Evolutionary conservation across 2,329 filamentous ascomycete genomes (phyloP).

Genomic region (Cytospora piceae): DNA sequence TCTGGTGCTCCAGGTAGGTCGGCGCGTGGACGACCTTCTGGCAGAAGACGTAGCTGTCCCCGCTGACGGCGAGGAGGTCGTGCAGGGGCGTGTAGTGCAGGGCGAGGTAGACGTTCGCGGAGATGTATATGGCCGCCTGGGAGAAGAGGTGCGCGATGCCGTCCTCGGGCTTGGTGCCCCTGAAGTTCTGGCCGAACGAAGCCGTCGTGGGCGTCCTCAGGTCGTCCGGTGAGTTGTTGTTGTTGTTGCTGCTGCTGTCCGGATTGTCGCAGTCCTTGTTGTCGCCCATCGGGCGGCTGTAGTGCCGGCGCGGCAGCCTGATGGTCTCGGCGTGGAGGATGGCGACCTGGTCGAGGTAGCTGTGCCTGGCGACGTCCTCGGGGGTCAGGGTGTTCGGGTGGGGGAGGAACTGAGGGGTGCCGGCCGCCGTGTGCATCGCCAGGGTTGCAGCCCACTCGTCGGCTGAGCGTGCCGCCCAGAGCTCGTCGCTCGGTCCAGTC

Average conservation of each 20-base stretch:
- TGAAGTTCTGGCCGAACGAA: conserved; percentile 28
- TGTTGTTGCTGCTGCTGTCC: not conserved
- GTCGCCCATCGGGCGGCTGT: conserved; percentile 7
- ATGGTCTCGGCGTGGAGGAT: conserved; percentile 47
- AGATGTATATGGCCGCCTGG: conserved; percentile 38
- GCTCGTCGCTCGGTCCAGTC: conserved; percentile 45
- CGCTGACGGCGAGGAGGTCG: conserved; percentile 60
- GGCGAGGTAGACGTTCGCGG: conserved; percentile 59
- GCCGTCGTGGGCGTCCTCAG: conserved; percentile 32
- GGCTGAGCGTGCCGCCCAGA: conserved; percentile 54
- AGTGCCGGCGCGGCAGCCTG: conserved; percentile 42
- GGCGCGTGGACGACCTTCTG: conserved; percentile 52
- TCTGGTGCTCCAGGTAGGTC: conserved; percentile 52
- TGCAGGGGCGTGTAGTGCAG: conserved; percentile 62
- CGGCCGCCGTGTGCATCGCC: conserved; percentile 35
- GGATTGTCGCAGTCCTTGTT: conserved; percentile 7
- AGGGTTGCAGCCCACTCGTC: conserved; percentile 50
- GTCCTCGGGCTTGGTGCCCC: conserved; percentile 35
- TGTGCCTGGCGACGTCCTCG: conserved; percentile 41
- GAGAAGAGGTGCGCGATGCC: conserved; percentile 46
- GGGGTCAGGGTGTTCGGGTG: conserved; percentile 42
- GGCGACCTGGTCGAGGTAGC: conserved; percentile 45
- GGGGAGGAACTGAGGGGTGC: conserved; percentile 37
- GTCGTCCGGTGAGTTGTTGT: conserved; percentile 24
- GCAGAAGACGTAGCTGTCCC: conserved; percentile 62